phyloP scores from a whole-genome alignment of 2,329 filamentous ascomycete genomes.

The Sclerotinia trifoliorum region DNA sequence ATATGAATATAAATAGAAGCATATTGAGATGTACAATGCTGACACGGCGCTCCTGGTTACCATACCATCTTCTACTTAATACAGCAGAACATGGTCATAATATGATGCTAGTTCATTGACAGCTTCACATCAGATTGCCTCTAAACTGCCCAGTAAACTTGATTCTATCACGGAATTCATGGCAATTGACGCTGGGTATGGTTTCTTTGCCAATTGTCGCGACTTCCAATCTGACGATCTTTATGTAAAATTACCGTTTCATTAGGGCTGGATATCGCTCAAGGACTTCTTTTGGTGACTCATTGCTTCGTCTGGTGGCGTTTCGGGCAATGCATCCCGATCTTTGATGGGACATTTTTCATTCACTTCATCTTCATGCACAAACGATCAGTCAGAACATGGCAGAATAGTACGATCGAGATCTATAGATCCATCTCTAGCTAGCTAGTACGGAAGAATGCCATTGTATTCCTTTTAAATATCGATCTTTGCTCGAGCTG shows the following conservation, averaged over 20 bases:
- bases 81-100: too few species aligned
- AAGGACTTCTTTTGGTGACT: not conserved
- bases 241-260: not conserved
- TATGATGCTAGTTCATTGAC: not conserved
- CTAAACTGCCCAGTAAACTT: not conserved
- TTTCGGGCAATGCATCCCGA: not conserved
- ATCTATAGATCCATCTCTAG: not conserved
- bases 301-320: not conserved
- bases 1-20: too few species aligned
- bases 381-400: not conserved
- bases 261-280: not conserved
- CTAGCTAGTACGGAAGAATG: not conserved
- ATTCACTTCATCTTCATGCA: not conserved
- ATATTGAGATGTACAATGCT: not conserved
- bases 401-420: not conserved
- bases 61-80: rapidly evolving
- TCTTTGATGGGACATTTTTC: too few species aligned
- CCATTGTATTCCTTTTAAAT: not conserved
- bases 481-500: too few species aligned
- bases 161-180: not conserved
- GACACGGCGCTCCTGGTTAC: too few species aligned
- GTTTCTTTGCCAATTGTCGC: not conserved
- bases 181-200: not conserved
- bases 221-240: not conserved
- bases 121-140: not conserved